These are phyloP conservation scores for Pezicula radicicola DNA, from an alignment of 2,329 filamentous ascomycete species.

Conservation along the genomic window DNA sequence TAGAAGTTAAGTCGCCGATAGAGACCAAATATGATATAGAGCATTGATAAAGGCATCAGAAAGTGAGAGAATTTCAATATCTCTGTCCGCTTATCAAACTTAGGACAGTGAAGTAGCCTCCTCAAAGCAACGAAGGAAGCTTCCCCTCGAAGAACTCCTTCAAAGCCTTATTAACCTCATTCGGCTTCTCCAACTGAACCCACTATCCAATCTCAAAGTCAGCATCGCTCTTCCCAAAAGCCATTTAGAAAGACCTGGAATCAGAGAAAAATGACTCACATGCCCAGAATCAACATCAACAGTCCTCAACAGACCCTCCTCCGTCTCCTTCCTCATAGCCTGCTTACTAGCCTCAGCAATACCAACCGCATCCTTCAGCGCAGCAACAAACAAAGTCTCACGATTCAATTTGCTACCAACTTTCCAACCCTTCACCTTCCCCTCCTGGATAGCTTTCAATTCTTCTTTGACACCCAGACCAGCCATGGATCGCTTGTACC, in stretches of 20 bases:
- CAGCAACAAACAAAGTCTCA: conserved; percentile 14
- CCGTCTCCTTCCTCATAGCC: conserved; percentile 5
- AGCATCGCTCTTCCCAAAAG: not conserved
- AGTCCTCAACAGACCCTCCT: conserved; percentile 7
- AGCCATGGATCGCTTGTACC: conserved; percentile 9
- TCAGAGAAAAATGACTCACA: not conserved
- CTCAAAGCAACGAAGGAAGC: too few species aligned
- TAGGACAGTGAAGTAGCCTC: too few species aligned
- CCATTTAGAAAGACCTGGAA: not conserved
- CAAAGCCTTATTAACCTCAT: conserved; percentile 12
- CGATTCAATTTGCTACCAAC: conserved; percentile 3
- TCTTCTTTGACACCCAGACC: conserved; percentile 12
- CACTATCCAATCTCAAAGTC: conserved; percentile 13
- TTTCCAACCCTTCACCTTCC: conserved; percentile 5
- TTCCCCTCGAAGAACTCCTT: not conserved
- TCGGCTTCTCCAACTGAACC: conserved; percentile 18
- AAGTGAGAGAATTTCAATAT: too few species aligned
- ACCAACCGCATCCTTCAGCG: conserved; percentile 12
- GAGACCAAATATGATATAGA: too few species aligned
- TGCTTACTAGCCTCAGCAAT: conserved; percentile 3
- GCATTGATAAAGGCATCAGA: too few species aligned
- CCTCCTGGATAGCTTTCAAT: conserved; percentile 5
- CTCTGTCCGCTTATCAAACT: too few species aligned
- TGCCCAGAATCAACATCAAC: conserved; percentile 11
- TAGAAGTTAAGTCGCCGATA: too few species aligned